These are phyloP conservation scores for Furcasterigmium furcatum DNA, from an alignment of 2,329 filamentous ascomycete genomes.

Conservation along the genomic window DNA sequence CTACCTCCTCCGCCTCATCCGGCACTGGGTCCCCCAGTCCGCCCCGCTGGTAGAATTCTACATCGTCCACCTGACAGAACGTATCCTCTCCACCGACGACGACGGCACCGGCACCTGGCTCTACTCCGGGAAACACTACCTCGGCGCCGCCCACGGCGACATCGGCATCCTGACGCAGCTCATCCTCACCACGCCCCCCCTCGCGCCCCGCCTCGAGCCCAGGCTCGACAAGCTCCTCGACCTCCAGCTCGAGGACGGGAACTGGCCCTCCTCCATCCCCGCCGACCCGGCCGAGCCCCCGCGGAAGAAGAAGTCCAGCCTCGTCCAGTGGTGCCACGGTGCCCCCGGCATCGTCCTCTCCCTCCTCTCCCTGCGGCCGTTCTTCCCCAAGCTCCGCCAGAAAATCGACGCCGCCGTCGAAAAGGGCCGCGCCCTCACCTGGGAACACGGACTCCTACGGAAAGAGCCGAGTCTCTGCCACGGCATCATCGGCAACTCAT, in stretches of 20 bases:
- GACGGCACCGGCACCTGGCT: slow-evolving; percentile 49
- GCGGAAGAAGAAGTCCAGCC: slow-evolving; percentile 14
- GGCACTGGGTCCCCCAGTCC: slow-evolving; percentile 49
- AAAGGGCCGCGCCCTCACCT: slow-evolving; percentile 49
- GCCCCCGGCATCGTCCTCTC: slow-evolving; percentile 61
- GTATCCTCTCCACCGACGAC: slow-evolving; percentile 50
- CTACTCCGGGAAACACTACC: slow-evolving; percentile 60
- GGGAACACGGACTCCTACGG: slow-evolving; percentile 55
- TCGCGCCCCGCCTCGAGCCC: slow-evolving; percentile 49
- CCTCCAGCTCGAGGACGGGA: slow-evolving; percentile 58
- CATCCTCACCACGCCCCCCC: slow-evolving; percentile 52
- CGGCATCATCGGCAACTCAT: slow-evolving; percentile 61
- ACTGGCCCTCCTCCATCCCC: slow-evolving; percentile 55
- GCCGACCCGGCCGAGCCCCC: slow-evolving; percentile 23
- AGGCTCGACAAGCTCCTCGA: slow-evolving; percentile 53
- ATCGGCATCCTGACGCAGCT: slow-evolving; percentile 71
- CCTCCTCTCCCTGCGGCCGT: slow-evolving; percentile 49
- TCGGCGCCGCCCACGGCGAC: slow-evolving; percentile 65
- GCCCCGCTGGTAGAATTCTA: slow-evolving; percentile 46
- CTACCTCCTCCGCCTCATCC: slow-evolving; percentile 64
- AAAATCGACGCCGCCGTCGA: slow-evolving; percentile 50
- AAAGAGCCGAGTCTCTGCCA: slow-evolving; percentile 67
- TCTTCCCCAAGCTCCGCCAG: slow-evolving; percentile 51
- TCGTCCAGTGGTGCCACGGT: slow-evolving; percentile 67
- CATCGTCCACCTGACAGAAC: slow-evolving; percentile 53